These are phyloP conservation scores for Ensete ventricosum DNA, from an alignment of 176 grass and related monocot genomes.

Conservation along the genomic window DNA sequence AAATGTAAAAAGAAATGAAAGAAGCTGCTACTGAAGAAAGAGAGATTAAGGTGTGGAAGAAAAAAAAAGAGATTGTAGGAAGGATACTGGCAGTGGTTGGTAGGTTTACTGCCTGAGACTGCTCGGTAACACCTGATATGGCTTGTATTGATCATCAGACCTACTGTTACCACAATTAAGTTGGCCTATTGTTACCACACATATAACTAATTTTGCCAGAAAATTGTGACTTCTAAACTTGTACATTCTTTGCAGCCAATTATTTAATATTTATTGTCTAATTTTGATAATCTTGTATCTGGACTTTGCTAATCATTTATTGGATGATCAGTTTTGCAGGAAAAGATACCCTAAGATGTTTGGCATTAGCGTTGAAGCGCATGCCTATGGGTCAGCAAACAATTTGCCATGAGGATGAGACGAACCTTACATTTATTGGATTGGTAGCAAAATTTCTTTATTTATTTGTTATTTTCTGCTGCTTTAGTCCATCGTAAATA, in stretches of 20 bases:
- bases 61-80: too few species aligned
- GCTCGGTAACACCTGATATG: too few species aligned
- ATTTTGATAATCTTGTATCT: not conserved
- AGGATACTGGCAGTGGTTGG: too few species aligned
- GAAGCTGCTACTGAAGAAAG: too few species aligned
- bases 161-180: too few species aligned
- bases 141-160: too few species aligned
- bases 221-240: too few species aligned
- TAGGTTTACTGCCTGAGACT: too few species aligned
- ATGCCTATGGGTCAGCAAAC: constrained; percentile 85
- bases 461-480: constrained; percentile 5
- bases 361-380: constrained; percentile 87
- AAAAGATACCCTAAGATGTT: constrained; percentile 77
- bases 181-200: too few species aligned
- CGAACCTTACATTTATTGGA: constrained; percentile 95
- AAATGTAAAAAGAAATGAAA: too few species aligned
- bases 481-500: not conserved
- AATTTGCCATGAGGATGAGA: constrained; percentile 68
- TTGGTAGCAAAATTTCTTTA: constrained; percentile 44
- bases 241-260: not conserved
- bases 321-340: constrained; percentile 78
- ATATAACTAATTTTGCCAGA: too few species aligned
- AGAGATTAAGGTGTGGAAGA: too few species aligned
- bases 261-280: not conserved
- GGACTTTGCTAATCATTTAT: not conserved